These are phyloP conservation scores for Geotrichum histeridarum DNA, from an alignment of 1,139 yeast genomes.

Conservation along the genomic window DNA sequence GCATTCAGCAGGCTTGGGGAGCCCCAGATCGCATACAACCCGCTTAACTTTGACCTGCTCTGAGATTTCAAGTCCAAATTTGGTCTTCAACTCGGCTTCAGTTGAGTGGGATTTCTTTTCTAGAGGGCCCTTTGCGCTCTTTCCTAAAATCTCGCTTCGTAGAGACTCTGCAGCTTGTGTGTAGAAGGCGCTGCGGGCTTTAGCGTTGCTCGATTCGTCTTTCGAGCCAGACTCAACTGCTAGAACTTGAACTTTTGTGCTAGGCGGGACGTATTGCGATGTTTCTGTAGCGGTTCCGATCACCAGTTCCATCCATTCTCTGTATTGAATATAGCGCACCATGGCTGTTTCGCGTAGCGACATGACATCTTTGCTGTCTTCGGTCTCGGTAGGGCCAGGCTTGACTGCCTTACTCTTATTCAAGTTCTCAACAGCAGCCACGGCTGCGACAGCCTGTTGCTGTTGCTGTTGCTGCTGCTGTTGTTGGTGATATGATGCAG, in stretches of 20 bases:
- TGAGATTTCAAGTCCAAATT: conserved; percentile 6
- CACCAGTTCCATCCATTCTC: conserved; percentile 44
- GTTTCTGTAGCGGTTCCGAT: conserved; percentile 37
- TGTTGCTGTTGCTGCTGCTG: conserved; percentile 12
- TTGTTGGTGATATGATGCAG: conserved; percentile 11
- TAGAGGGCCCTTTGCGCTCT: background rate
- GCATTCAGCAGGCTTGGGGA: conserved; percentile 3
- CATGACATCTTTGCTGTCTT: conserved; percentile 39
- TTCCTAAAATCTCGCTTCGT: conserved; percentile 25
- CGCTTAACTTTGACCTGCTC: background rate
- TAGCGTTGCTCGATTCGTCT: background rate
- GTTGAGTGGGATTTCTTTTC: background rate
- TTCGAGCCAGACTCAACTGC: background rate
- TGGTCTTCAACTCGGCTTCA: conserved; percentile 6
- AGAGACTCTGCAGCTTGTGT: conserved; percentile 29
- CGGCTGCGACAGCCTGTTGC: conserved; percentile 8
- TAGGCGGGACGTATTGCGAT: conserved; percentile 23
- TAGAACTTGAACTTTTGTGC: background rate
- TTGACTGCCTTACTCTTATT: background rate
- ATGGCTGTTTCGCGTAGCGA: conserved; percentile 43
- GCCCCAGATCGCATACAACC: conserved; percentile 4
- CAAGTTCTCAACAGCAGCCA: background rate
- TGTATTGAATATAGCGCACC: conserved; percentile 41
- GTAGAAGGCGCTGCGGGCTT: conserved; percentile 23
- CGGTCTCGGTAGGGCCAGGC: conserved; percentile 34